A percentile compares a stretch with the other conserved stretches of the same genome.
These are phyloP conservation scores for Xylaria acuta DNA, from an alignment of 495 filamentous ascomycete genomes.

Conservation along the genomic window DNA sequence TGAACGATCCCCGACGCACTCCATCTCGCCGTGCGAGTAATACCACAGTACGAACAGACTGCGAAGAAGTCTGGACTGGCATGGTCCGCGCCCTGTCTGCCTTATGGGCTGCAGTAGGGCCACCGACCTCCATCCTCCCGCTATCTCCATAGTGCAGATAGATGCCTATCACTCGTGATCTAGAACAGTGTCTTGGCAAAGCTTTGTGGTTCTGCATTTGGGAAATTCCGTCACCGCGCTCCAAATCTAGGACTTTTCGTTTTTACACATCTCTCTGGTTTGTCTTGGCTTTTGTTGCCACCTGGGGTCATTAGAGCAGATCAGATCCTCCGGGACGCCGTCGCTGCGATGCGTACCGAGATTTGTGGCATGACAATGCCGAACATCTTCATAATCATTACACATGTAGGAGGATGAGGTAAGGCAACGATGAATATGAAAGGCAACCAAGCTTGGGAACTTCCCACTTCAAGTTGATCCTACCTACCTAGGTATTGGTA, in stretches of 20 bases:
- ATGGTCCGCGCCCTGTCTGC: slow-evolving; percentile 21
- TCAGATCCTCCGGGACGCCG: slow-evolving; percentile 11
- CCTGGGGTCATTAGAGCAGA: slow-evolving; percentile 5
- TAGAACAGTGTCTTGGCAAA: slow-evolving; percentile 12
- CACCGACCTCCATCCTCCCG: neutral
- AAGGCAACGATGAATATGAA: neutral
- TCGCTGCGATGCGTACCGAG: slow-evolving; percentile 8
- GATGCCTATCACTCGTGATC: slow-evolving; percentile 1
- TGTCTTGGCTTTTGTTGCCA: neutral
- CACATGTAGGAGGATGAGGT: neutral
- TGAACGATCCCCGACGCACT: neutral
- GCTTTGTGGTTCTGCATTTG: slow-evolving; percentile 6
- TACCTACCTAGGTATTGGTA: neutral
- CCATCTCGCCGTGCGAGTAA: neutral
- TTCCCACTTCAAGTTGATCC: neutral
- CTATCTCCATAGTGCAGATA: neutral
- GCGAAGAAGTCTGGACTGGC: too few species aligned
- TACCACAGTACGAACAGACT: neutral
- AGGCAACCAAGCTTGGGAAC: neutral
- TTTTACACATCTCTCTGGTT: slow-evolving; percentile 1
- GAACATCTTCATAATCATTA: neutral
- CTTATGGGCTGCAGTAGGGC: slow-evolving; percentile 8
- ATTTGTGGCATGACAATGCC: neutral
- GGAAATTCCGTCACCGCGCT: slow-evolving; percentile 7
- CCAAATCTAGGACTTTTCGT: slow-evolving; percentile 22